Evolutionary conservation across 805 yeast species (phyloP).

Genomic region (Myxozyma geophila): DNA sequence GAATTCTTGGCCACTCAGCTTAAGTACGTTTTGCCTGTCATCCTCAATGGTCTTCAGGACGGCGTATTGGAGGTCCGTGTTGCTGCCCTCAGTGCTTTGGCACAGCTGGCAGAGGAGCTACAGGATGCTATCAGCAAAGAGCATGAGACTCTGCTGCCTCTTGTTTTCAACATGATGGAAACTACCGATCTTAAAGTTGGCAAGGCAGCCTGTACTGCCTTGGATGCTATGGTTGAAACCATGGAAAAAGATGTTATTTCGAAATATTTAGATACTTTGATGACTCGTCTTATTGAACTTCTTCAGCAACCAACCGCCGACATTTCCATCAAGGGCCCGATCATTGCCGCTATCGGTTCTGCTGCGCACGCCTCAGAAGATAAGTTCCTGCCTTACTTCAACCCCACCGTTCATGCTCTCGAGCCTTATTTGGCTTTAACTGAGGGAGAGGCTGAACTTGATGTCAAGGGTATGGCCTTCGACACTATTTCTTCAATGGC

Average conservation of each 20-base stretch:
- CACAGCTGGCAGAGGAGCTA: constrained; percentile 78
- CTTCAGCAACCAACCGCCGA: constrained; percentile 68
- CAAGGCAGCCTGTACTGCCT: constrained; percentile 86
- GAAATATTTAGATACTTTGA: constrained; percentile 81
- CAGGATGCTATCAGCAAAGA: constrained; percentile 83
- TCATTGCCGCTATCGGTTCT: constrained; percentile 93
- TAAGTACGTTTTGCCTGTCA: constrained; percentile 69
- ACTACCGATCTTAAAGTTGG: constrained; percentile 83
- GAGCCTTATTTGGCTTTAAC: constrained; percentile 79
- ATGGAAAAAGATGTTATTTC: constrained; percentile 85
- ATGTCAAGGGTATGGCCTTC: constrained; percentile 86
- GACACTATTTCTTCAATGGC: constrained; percentile 96
- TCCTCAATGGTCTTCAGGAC: constrained; percentile 79
- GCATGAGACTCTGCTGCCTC: constrained; percentile 81
- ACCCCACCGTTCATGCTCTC: constrained; percentile 74
- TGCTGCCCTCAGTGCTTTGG: constrained; percentile 82
- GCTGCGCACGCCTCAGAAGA: constrained; percentile 95
- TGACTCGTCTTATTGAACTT: constrained; percentile 86
- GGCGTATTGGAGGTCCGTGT: constrained; percentile 73
- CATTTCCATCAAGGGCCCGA: constrained; percentile 56
- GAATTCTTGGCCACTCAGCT: constrained; percentile 82
- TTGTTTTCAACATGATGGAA: constrained; percentile 80
- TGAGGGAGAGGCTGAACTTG: constrained; percentile 84
- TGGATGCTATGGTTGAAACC: constrained; percentile 90
- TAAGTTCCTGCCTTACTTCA: constrained; percentile 83